Evolutionary conservation across 495 filamentous ascomycete genomes (phyloP).

Genomic region (Saxispiralis lemnorum): DNA sequence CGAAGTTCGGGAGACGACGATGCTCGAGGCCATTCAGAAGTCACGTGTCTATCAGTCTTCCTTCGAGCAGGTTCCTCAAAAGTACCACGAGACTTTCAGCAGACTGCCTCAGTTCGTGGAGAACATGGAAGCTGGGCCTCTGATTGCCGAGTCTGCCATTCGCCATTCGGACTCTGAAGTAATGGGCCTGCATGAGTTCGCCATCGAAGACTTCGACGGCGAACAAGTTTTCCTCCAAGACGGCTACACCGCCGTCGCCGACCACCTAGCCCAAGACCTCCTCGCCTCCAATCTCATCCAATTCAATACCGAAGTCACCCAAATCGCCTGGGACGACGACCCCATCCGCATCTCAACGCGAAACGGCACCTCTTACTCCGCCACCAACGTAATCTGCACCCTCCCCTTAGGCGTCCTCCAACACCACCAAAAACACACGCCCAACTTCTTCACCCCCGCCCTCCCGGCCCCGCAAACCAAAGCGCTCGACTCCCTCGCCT

Average conservation of each 20-base stretch:
- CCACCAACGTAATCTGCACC: constrained; percentile 9
- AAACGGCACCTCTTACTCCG: constrained; percentile 2
- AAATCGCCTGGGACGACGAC: constrained; percentile 2
- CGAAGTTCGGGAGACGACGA: constrained; percentile 6
- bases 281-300: neutral
- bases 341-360: neutral
- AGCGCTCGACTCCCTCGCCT: constrained; percentile 6
- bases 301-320: constrained; percentile 1
- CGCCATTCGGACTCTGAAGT: neutral
- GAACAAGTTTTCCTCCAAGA: constrained; percentile 12
- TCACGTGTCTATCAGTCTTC: neutral
- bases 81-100: constrained; percentile 5
- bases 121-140: constrained; percentile 10
- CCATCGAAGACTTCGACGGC: constrained; percentile 13
- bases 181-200: constrained; percentile 10
- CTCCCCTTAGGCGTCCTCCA: constrained; percentile 12
- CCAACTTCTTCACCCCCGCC: constrained; percentile 4
- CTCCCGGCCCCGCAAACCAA: constrained; percentile 2
- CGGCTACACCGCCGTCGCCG: constrained; percentile 8
- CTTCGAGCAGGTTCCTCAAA: neutral
- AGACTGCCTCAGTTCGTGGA: constrained; percentile 8
- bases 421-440: neutral
- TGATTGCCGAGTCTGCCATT: constrained; percentile 10
- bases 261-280: constrained; percentile 7
- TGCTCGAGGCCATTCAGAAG: constrained; percentile 6